A percentile compares a stretch with the other conserved stretches of the same genome.
Evolutionary conservation across 2,329 filamentous ascomycete species (phyloP).

Genomic region (Dendrostoma leiphaemia): DNA sequence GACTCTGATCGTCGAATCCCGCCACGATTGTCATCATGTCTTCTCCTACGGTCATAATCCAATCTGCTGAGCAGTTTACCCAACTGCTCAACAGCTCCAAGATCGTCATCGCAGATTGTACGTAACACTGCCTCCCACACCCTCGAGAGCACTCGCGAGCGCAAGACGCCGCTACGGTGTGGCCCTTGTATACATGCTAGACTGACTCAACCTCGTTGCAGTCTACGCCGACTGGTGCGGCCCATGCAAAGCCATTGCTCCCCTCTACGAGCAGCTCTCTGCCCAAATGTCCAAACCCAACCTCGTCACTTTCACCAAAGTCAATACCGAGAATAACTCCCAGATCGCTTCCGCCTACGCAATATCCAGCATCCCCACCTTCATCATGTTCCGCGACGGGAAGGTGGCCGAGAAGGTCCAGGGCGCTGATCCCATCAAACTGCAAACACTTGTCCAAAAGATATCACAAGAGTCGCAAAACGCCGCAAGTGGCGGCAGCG

Average conservation of each 20-base stretch:
- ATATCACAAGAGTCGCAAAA: slow-evolving; percentile 64
- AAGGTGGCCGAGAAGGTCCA: slow-evolving; percentile 65
- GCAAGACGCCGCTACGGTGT: no score
- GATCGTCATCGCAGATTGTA: slow-evolving; percentile 87
- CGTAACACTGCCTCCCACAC: slow-evolving; percentile 36
- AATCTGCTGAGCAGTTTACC: slow-evolving; percentile 62
- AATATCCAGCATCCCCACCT: slow-evolving; percentile 82
- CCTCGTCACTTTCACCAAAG: slow-evolving; percentile 79
- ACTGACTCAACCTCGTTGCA: slow-evolving; percentile 34
- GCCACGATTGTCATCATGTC: slow-evolving; percentile 22
- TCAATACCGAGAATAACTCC: slow-evolving; percentile 77
- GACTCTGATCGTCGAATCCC: not conserved
- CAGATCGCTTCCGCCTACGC: slow-evolving; percentile 72
- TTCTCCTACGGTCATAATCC: slow-evolving; percentile 30
- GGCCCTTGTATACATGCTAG: not conserved
- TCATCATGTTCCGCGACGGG: slow-evolving; percentile 79
- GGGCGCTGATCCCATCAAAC: slow-evolving; percentile 70
- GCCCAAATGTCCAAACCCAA: slow-evolving; percentile 67
- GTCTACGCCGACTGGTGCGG: slow-evolving; percentile 87
- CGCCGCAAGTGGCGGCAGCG: slow-evolving; percentile 45
- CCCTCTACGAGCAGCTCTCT: slow-evolving; percentile 77
- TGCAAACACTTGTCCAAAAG: slow-evolving; percentile 70
- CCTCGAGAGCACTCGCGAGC: not conserved
- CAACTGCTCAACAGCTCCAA: slow-evolving; percentile 67
- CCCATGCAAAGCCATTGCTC: slow-evolving; percentile 80